Conservation (phyloP, 1,139 yeast genomes). For the Yamadazyma songkhlaensis region DNA sequence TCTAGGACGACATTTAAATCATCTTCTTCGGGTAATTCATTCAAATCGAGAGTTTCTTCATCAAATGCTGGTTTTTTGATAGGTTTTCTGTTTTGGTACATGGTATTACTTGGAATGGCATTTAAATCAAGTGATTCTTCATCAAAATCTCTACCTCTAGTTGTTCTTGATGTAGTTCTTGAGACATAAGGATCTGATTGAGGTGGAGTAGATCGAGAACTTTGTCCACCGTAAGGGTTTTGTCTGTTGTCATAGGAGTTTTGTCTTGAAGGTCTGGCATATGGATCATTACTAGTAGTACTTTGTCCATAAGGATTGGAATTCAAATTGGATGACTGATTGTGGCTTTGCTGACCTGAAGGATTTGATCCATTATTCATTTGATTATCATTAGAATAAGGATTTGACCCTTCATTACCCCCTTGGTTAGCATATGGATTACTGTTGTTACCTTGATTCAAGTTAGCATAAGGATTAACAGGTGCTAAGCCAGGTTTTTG, state of each 20-base stretch:
- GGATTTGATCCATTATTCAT: not conserved
- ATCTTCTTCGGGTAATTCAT: conserved; percentile 33
- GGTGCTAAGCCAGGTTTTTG: conserved; percentile 45
- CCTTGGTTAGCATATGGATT: conserved; percentile 27
- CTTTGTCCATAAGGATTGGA: too few relatives aligned
- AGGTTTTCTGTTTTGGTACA: conserved; percentile 26
- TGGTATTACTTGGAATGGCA: conserved; percentile 37
- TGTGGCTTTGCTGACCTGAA: conserved; percentile 1
- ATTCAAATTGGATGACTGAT: conserved; percentile 1
- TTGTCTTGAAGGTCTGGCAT: not conserved
- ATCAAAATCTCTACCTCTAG: conserved; percentile 15
- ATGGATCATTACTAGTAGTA: conserved; percentile 1
- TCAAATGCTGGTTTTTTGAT: conserved; percentile 23
- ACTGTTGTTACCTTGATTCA: conserved; percentile 18
- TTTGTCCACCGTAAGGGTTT: too few relatives aligned
- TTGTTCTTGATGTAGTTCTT: conserved; percentile 6
- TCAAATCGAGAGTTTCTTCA: conserved; percentile 32
- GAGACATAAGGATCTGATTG: conserved; percentile 4
- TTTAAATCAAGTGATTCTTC: conserved; percentile 42
- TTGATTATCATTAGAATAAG: conserved; percentile 3
- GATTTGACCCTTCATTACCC: conserved; percentile 3
- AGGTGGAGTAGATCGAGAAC: not conserved
- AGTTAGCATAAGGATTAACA: conserved; percentile 45
- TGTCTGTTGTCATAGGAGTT: too few relatives aligned
- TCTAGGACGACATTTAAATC: conserved; percentile 47